phyloP scores from a whole-genome alignment of 148 eudicot genomes.

The Silene latifolia region DNA sequence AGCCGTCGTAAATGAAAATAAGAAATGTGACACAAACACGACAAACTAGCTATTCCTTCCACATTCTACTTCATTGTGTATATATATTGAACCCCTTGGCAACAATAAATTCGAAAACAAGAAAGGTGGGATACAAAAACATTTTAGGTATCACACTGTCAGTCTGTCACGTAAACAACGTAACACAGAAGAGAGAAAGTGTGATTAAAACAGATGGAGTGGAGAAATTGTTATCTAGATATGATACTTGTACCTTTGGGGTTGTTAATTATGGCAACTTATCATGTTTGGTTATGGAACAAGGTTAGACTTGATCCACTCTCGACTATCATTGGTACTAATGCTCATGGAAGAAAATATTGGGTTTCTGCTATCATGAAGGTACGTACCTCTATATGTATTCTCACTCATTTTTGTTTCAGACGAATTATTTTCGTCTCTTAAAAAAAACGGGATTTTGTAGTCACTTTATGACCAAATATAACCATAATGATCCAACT shows the following conservation, averaged over 20 bases:
- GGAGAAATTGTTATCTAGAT: slow-evolving; percentile 30
- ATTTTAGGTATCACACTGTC: not conserved
- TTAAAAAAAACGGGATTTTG: too few species aligned
- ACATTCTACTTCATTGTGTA: not conserved
- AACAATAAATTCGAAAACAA: not conserved
- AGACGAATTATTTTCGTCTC: too few species aligned
- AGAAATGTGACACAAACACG: not conserved
- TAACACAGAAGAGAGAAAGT: not conserved
- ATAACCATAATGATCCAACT: too few species aligned
- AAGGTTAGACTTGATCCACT: slow-evolving; percentile 62
- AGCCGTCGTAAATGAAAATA: too few species aligned
- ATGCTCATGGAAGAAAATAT: slow-evolving; percentile 56
- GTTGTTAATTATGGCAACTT: slow-evolving; percentile 34
- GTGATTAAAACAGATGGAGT: slow-evolving; percentile 21
- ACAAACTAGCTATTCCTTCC: not conserved
- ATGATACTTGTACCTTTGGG: slow-evolving; percentile 67
- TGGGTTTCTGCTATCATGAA: slow-evolving; percentile 88
- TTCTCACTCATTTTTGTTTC: too few species aligned
- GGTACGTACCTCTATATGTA: slow-evolving; percentile 30
- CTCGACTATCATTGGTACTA: slow-evolving; percentile 68
- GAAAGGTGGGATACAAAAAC: not conserved
- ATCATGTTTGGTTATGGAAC: slow-evolving; percentile 81
- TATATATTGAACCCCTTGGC: slow-evolving; percentile 10
- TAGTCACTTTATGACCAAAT: too few species aligned
- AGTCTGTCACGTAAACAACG: not conserved